These are phyloP conservation scores for Neurospora cerealis DNA, from an alignment of 495 filamentous ascomycete genomes.

Conservation along the genomic window DNA sequence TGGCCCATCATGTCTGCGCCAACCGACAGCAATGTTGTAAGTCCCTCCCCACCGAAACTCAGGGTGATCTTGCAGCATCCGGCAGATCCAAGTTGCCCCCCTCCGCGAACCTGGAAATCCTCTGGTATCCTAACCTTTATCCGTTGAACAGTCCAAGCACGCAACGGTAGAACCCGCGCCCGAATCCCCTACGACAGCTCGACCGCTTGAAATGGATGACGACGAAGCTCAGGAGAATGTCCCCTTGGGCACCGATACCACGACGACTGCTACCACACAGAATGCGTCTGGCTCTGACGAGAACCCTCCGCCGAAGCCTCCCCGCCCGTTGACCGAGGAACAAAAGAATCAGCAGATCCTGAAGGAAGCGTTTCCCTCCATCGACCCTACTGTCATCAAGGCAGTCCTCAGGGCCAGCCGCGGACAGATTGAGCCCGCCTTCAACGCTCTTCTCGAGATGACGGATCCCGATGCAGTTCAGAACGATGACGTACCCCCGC, in stretches of 20 bases:
- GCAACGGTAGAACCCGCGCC: constrained; percentile 27
- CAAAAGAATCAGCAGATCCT: constrained; percentile 82
- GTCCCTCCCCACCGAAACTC: constrained; percentile 9
- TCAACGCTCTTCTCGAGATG: constrained; percentile 93
- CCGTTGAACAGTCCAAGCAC: constrained; percentile 22
- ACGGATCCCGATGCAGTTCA: constrained; percentile 74
- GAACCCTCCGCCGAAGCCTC: constrained; percentile 71
- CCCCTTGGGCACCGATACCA: constrained; percentile 28
- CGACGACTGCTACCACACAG: constrained; percentile 28
- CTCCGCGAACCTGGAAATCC: neutral
- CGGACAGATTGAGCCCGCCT: constrained; percentile 84
- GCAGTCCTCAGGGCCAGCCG: constrained; percentile 80
- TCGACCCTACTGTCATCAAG: constrained; percentile 74
- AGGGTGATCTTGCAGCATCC: neutral
- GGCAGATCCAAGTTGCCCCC: neutral
- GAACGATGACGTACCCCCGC: constrained; percentile 51
- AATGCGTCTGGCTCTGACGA: constrained; percentile 35
- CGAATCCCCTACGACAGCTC: constrained; percentile 78
- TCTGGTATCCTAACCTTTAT: constrained; percentile 4
- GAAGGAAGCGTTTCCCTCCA: constrained; percentile 83
- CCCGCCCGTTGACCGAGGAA: constrained; percentile 68
- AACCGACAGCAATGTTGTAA: constrained; percentile 23
- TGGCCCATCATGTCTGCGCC: constrained; percentile 30
- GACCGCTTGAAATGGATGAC: constrained; percentile 79
- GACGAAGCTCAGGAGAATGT: constrained; percentile 60